These are phyloP conservation scores for Phytomonas sp. DNA, from an alignment of 208 protist species.

Conservation along the genomic window DNA sequence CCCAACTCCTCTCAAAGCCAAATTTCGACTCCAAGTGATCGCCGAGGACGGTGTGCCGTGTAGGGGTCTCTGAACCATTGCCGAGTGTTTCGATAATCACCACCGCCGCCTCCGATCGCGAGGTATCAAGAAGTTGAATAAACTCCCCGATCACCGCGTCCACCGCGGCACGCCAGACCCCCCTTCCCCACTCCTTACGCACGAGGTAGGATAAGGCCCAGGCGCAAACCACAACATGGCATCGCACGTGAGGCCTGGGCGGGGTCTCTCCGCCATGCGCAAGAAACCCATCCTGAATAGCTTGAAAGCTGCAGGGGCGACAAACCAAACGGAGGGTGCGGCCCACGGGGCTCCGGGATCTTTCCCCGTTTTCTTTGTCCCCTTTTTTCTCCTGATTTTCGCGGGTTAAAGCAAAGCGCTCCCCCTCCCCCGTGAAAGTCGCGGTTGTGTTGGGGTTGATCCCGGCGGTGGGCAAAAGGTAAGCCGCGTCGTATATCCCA, in stretches of 20 bases:
- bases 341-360: not conserved
- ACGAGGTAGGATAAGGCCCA: conserved; percentile 84
- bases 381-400: not conserved
- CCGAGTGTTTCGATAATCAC: conserved; percentile 79
- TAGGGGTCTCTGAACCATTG: conserved; percentile 38
- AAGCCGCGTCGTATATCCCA: conserved; percentile 11
- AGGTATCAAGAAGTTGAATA: conserved; percentile 25
- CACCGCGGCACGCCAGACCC: conserved; percentile 52
- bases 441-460: not conserved
- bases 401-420: not conserved
- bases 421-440: not conserved
- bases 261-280: not conserved
- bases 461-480: conserved; percentile 11
- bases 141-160: conserved; percentile 37
- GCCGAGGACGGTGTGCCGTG: conserved; percentile 55
- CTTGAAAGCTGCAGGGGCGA: conserved; percentile 39
- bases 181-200: conserved; percentile 61
- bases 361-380: not conserved
- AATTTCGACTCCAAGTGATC: conserved; percentile 45
- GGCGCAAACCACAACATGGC: conserved; percentile 57
- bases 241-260: conserved; percentile 24
- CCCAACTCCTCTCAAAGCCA: conserved; percentile 53
- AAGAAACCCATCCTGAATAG: conserved; percentile 37
- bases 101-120: conserved; percentile 30
- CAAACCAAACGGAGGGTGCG: conserved; percentile 28